Percentiles rank a stretch among this genome's conserved stretches.
Evolutionary conservation across 2,329 filamentous ascomycete genomes (phyloP).

Genomic region (Diaporthe nobilis): DNA sequence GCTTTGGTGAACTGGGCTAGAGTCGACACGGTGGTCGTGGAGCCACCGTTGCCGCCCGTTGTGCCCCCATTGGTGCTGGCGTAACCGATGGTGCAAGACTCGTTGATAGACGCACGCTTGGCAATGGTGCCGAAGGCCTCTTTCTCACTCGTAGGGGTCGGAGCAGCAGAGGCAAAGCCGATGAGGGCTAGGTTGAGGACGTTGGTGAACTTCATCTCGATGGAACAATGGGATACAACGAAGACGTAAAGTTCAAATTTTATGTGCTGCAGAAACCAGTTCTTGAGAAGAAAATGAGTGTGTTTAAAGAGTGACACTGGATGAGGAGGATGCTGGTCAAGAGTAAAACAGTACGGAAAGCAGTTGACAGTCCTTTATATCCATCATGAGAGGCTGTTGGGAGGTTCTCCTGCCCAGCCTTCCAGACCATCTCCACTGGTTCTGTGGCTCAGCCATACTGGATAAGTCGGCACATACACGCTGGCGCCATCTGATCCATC

Average conservation of each 20-base stretch:
- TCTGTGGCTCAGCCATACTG: not conserved
- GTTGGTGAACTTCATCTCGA: conserved; percentile 4
- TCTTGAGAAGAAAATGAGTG: not conserved
- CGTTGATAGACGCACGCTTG: conserved; percentile 44
- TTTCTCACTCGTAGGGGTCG: conserved; percentile 42
- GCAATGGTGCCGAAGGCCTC: conserved; percentile 38
- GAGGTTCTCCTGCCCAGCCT: conserved; percentile 1
- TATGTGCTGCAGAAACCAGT: not conserved
- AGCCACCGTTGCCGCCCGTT: conserved; percentile 62
- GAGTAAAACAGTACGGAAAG: not conserved
- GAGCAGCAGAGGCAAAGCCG: conserved; percentile 27
- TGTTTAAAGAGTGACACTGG: not conserved
- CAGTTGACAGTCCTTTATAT: not conserved
- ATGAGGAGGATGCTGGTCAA: not conserved
- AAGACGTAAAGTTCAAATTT: not conserved
- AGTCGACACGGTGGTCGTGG: conserved; percentile 62
- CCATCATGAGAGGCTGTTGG: not conserved
- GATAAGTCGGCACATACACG: not conserved
- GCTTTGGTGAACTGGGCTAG: conserved; percentile 61
- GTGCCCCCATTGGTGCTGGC: conserved; percentile 63
- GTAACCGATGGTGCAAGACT: conserved; percentile 55
- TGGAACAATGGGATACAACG: not conserved
- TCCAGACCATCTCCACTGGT: not conserved
- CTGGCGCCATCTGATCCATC: not conserved
- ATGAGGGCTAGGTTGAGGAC: not conserved